Percentiles rank a stretch among this genome's conserved stretches.
These are phyloP conservation scores for Mucor plumbeus DNA, from an alignment of 371 early-diverging fungal species.

Conservation along the genomic window DNA sequence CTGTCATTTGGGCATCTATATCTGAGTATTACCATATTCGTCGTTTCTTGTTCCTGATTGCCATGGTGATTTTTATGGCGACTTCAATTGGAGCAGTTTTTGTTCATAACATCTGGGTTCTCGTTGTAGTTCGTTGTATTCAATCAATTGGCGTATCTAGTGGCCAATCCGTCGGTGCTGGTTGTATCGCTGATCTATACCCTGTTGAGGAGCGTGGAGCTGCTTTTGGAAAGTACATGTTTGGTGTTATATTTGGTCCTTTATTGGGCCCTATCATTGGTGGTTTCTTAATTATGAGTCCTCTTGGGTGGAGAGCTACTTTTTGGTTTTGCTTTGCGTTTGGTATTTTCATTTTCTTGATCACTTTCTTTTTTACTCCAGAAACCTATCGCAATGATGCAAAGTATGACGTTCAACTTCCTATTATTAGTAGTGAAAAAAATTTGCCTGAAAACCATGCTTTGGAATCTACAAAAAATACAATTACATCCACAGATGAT, in stretches of 20 bases:
- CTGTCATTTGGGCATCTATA: conserved; percentile 68
- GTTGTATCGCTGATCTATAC: conserved; percentile 16
- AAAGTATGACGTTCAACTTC: conserved; percentile 16
- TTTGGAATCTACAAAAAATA: neutral
- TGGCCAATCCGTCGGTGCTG: conserved; percentile 71
- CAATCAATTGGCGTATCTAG: conserved; percentile 77
- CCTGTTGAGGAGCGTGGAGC: conserved; percentile 36
- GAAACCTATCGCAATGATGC: conserved; percentile 60
- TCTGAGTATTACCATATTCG: conserved; percentile 67
- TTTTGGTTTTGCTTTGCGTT: conserved; percentile 42
- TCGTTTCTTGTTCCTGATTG: conserved; percentile 60
- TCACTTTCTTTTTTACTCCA: conserved; percentile 55
- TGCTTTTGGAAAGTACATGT: conserved; percentile 51
- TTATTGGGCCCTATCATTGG: conserved; percentile 32
- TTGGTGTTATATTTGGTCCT: conserved; percentile 53
- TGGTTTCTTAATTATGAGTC: conserved; percentile 39
- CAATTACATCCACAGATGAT: neutral
- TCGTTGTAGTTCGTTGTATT: conserved; percentile 70
- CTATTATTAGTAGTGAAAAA: neutral
- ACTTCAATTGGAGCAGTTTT: conserved; percentile 74
- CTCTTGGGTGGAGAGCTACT: conserved; percentile 31
- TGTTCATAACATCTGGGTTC: conserved; percentile 57
- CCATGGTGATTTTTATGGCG: conserved; percentile 61
- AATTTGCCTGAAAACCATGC: neutral
- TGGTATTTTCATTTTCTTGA: conserved; percentile 23